phyloP scores from a whole-genome alignment of 257 asterid genomes.

The Solanum chmielewskii region DNA sequence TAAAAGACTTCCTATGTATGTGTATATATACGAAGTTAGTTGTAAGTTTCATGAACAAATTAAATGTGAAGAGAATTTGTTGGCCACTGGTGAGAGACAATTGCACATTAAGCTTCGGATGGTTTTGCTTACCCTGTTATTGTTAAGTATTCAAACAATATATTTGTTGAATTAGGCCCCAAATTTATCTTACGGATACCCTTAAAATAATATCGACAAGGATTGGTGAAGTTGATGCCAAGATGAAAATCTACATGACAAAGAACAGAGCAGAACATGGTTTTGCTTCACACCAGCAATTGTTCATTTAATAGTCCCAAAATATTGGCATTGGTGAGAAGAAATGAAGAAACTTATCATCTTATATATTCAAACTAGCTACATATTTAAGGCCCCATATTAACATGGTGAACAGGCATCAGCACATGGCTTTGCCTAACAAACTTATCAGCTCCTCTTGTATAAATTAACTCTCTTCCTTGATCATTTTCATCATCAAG shows the following conservation, averaged over 20 bases:
- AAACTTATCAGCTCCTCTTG: background rate
- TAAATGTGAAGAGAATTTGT: background rate
- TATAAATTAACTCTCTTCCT: background rate
- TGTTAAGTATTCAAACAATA: too few species aligned
- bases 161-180: too few species aligned
- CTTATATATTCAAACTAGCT: background rate
- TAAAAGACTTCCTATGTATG: background rate
- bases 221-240: too few species aligned
- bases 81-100: background rate
- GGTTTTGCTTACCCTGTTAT: background rate
- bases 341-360: background rate
- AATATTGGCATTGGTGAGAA: background rate
- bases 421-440: background rate
- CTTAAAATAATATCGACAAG: too few species aligned
- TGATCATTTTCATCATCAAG: background rate
- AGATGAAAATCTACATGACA: background rate
- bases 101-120: background rate
- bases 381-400: background rate
- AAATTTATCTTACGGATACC: too few species aligned
- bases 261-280: background rate
- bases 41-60: too few species aligned
- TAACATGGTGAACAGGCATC: background rate
- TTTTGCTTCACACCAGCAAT: background rate
- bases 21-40: background rate
- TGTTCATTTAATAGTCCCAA: background rate